These are phyloP conservation scores for Daedalea quercina DNA, from an alignment of 768 basidiomycete genomes.

Conservation along the genomic window DNA sequence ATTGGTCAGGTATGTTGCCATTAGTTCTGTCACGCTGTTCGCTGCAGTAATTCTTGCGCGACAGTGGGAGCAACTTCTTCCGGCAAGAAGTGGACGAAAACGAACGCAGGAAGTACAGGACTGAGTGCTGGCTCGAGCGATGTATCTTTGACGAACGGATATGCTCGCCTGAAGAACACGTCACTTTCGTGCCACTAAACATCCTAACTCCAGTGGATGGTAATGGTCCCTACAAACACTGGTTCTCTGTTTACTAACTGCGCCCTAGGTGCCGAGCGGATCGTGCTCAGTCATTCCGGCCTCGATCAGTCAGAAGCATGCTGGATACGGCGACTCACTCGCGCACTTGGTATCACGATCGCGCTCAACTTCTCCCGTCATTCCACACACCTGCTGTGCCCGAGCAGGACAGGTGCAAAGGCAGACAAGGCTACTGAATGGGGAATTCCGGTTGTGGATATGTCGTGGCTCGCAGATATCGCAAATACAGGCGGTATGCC, in stretches of 20 bases:
- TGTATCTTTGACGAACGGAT: constrained; percentile 76
- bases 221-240: constrained; percentile 16
- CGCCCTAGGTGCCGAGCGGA: constrained; percentile 43
- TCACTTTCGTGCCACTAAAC: constrained; percentile 63
- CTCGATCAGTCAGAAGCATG: constrained; percentile 63
- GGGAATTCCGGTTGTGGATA: constrained; percentile 64
- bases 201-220: constrained; percentile 54
- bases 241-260: neutral
- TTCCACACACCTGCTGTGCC: constrained; percentile 80
- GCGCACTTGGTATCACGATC: constrained; percentile 55
- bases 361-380: constrained; percentile 55
- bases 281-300: constrained; percentile 69
- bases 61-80: constrained; percentile 69
- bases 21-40: neutral
- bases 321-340: constrained; percentile 58
- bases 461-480: constrained; percentile 64
- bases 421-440: constrained; percentile 76
- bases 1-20: constrained; percentile 53
- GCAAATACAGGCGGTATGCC: constrained; percentile 44
- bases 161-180: constrained; percentile 57
- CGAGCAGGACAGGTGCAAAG: constrained; percentile 62
- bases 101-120: constrained; percentile 56
- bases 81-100: constrained; percentile 43
- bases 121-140: constrained; percentile 91
- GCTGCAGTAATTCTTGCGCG: neutral